These are phyloP conservation scores for Porogramme epimiltina DNA, from an alignment of 1,284 basidiomycete genomes.

Conservation along the genomic window DNA sequence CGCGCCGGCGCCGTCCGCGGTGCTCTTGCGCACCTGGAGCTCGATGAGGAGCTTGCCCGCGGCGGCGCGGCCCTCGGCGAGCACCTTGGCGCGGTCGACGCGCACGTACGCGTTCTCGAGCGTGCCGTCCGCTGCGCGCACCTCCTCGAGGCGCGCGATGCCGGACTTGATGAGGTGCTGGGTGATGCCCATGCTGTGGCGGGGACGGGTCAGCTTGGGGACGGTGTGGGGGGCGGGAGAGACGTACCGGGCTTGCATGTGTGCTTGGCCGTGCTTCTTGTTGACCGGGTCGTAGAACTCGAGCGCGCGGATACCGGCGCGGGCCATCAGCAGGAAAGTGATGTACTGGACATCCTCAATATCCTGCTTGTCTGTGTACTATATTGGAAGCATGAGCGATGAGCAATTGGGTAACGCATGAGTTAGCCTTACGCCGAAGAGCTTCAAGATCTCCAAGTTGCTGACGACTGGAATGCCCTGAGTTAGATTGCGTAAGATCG, in stretches of 20 bases:
- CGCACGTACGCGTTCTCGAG: constrained; percentile 72
- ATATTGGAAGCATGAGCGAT: constrained; percentile 6
- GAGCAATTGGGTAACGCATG: background rate
- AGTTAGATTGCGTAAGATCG: background rate
- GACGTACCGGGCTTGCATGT: constrained; percentile 82
- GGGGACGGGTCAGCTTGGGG: background rate
- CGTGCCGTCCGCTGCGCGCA: constrained; percentile 54
- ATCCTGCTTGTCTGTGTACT: constrained; percentile 71
- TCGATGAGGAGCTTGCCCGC: constrained; percentile 75
- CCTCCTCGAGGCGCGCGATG: constrained; percentile 71
- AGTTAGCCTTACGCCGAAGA: constrained; percentile 62
- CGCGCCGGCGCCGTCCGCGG: constrained; percentile 78
- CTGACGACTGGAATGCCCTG: constrained; percentile 53
- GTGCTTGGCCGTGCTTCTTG: constrained; percentile 87
- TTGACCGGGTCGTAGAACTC: constrained; percentile 83
- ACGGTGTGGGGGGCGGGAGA: background rate
- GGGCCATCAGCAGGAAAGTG: constrained; percentile 83
- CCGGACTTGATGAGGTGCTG: constrained; percentile 73
- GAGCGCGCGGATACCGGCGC: constrained; percentile 77
- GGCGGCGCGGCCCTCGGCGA: constrained; percentile 63
- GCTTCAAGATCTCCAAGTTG: constrained; percentile 71
- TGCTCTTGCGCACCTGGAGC: constrained; percentile 81
- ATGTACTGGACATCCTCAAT: constrained; percentile 79
- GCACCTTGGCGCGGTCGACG: constrained; percentile 70
- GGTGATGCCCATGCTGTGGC: constrained; percentile 72